Base-by-base conservation (phyloP, 352 stramenopile genomes). In the Hyaloperonospora brassicae region DNA sequence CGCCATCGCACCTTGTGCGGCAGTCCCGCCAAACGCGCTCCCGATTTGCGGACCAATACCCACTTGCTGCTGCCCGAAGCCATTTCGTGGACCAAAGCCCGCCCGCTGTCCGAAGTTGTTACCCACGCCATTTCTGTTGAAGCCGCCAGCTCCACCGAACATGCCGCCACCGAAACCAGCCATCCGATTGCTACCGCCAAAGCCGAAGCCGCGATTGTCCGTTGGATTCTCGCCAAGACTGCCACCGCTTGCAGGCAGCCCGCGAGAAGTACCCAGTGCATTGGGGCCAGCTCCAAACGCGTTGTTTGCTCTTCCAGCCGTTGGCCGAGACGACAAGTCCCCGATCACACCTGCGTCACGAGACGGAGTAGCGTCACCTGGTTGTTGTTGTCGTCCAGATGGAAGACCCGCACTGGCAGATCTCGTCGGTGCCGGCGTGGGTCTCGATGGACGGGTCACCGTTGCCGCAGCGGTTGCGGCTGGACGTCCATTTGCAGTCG, bases 391-490 rank as follows among this genome's bases (percentile, higher is more conserved):
- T 22, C 10, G 35, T 50, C 14, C 49, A 59, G 49, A 30, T 14
- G 12, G 0, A 7, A 31, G 3, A 17, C 17, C 47, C 5, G 24
- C 25, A 48, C 17, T 22, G 27, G 50, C 30, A 35, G 44, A 42
- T 24, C 8, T 57, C 13, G 54, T 68, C 14, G 45, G 55, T 60
- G 63, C 55, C 25, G 50, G 61, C 10, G 44, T 71, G 55, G 53
- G 30, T 25, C 39, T 66, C 14, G 51, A 34, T 57, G 24, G 35
- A 4, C 40, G n/a, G 10, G 55, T 30, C 2, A 24, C 21, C 6
- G 60, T 64, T 2, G 60, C 45, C 21, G 60, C 27, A 84, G n/a
- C n/a, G n/a, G n/a, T n/a, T n/a, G n/a, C n/a, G n/a, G n/a, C n/a
- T n/a, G n/a, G n/a, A n/a, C n/a, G n/a, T n/a, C n/a, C n/a, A n/a